Base-by-base conservation (phyloP, 2,329 filamentous ascomycete species). In the Epicoccum sorghinum region DNA sequence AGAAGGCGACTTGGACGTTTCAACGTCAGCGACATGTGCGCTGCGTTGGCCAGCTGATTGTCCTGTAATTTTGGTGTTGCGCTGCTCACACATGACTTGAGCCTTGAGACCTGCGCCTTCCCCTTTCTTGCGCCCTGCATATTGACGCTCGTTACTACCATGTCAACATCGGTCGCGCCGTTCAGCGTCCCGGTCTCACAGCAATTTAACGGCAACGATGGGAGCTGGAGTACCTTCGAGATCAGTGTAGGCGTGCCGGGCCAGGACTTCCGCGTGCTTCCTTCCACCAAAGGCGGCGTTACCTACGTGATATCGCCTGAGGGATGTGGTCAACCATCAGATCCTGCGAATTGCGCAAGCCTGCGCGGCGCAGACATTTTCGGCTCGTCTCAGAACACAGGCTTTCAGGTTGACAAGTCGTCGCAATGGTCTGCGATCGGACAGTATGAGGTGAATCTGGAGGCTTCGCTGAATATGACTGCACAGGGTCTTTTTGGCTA, bases 201-300 rank as follows among this genome's bases (percentile, higher is more conserved):
- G 43, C 51, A 67, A 25, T 75, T 75, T 57, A 73, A 78, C 33
- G 76, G 76, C 43, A 70, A 75, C 48, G 75, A 78, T 63, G 76
- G 76, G 2, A 61, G 53, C 39, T 78, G 76, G 76, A 76, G 73
- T 40, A 75, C 74, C 3, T 78, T 78, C 59, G 64, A 67, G n/a
- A 64, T 78, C 33, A 69, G 65, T 40, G 71, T 78, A 2, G 76
- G 76, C 3, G 73, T 67, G 30, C 75, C 75, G 24, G 69, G 67
- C 24, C 75, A 78, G 51, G 70, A 75, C 33, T 72, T 75, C 27
- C 66, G 70, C n/a, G 66, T 75, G 7, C 57, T 73, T 25, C 65
- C 72, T 5, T 72, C 73, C 9, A 72, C 71, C n/a, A 62, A 72
- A 52, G 55, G 71, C 55, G 57, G 62, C 51, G 57, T 68, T 60